Evolutionary conservation across 2,329 filamentous ascomycete species (phyloP), one percentile per base, ranked within the genome.

Genomic region (Diplodia corticola): DNA sequence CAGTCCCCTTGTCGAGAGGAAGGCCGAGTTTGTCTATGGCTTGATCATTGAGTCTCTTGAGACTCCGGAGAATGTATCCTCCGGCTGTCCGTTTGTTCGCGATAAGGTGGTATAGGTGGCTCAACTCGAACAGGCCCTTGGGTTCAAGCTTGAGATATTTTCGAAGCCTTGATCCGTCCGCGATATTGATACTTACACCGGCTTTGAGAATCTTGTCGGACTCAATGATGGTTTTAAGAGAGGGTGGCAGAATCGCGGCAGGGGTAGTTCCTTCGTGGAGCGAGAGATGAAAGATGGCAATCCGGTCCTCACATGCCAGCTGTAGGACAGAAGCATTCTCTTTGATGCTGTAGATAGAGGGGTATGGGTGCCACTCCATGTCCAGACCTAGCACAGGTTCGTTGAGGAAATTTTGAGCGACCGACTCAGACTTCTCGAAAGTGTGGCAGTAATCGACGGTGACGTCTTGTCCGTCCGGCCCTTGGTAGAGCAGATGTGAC

Each of bases 371-470:
- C 93, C 94, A 97, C 79, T 97, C 94, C 68, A 97, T 84, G 73
- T 97, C 93, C 68, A 97, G 92, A 0, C 93, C 93, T n/a, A 97
- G 75, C 2, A 96, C 78, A 46, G 86, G 82, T 72, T 95, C 87
- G 28, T 84, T 70, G 46, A 88, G 73, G 70, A 97, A 97, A 66
- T 89, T 83, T 66, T 85, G 77, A 20, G 86, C 80, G 7, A 91
- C 84, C 5, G 81, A 78, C 75, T 97, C 92, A 20, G 90, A 89
- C 2, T 85, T 86, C 40, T 86, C 80, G 51, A 84, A 85, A 66
- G 82, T 89, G 57, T 81, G 87, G 80, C 92, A 96, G 76, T 97
- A 97, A 73, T 94, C 88, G 0, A 96, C 86, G 66, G 83, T 85
- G 53, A 92, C 86, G 60, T 82, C 84, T 48, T 85, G 75, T 17